Evolutionary conservation across 2,329 filamentous ascomycete species (phyloP), one percentile per base, ranked within the genome.

Genomic region (Xylaria sp.): DNA sequence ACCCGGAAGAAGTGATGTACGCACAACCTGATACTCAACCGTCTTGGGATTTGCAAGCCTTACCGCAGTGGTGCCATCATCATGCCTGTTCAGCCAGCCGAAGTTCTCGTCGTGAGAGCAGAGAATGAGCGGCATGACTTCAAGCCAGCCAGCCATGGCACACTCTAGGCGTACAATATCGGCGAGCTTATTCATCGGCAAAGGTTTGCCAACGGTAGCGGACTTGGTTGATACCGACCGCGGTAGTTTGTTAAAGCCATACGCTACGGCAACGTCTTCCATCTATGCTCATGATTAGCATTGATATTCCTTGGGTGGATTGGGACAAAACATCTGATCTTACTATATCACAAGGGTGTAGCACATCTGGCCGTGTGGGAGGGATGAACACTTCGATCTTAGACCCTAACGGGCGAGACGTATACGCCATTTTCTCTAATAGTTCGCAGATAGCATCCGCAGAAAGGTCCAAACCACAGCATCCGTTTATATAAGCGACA

Each of bases 51-150:
- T 94, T 52, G 90, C 90, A 50, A 94, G 88, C 70, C 87, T 88
- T 68, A 94, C 87, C 9, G 91, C 91, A 0, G 88, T 91, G 58
- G 84, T 87, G 66, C 90, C 90, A 75, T 94, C 90, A 75, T 94
- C 92, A 75, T 89, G 88, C 75, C 92, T 89, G 80, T 94, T 94
- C 61, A 99, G 86, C 92, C 93, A 98, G 69, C 87, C 91, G 80
- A 98, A 99, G 84, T 99, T 99, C 86, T 99, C 96, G 78, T 98
- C 95, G 81, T 98, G 94, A 55, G 94, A 97, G 86, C 96, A 99
- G 65, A 99, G 89, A 74, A 97, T 98, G 34, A 99, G 87, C 32
- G 96, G 95, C 88, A 99, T 91, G 65, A 97, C 95, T 84, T 99
- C 96, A 65, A 90, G 91, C 96, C 96, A 99, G 69, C 96, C 96